Base-by-base conservation (phyloP, 2,329 filamentous ascomycete species). In the Aspergillus texensis region DNA sequence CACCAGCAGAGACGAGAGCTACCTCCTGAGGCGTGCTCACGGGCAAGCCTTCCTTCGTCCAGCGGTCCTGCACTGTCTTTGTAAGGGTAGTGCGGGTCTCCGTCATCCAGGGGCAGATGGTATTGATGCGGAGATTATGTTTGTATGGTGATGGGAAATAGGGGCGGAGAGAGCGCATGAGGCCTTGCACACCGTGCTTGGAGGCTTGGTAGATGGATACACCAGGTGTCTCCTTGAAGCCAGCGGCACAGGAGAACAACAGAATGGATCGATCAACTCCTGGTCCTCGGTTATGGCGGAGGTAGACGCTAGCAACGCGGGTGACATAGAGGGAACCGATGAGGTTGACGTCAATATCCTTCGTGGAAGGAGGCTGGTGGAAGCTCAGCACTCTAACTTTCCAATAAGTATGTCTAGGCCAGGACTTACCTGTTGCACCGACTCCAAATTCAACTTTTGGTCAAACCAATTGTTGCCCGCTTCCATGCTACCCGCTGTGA, bases 101-200 rank as follows among this genome's bases (percentile, higher is more conserved):
- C 2, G 80, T 82, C 72, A 81, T 77, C 77, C 80, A 82, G 0
- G 81, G 80, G 58, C 78, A 80, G 34, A 83, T 73, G 0, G 78
- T 78, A 61, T 82, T 83, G 57, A 81, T 78, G 10, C 81, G 75
- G 30, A 83, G 75, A 30, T 77, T 74, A 41, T 77, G 75, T 46
- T 78, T 71, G 24, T 74, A 70, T 1, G 77, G 74, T 5, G 67
- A 68, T 12, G 70, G 68, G 39, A 74, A 65, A 63, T 74, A 80
- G 58, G 68, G 70, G 41, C 80, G 75, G 32, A 85, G 71, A 21
- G 79, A 77, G 26, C 83, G 76, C 78, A 84, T 82, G 8, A 84
- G 72, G 0, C 83, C 83, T 32, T 83, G 74, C 0, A 85, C 78
- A n/a, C 81, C 83, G 64, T 85, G 83, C 66, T 85, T 84, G 6